Evolutionary conservation across 352 stramenopile species (phyloP), one percentile per base, ranked within the genome.

Genomic region (Phytophthora europaea): DNA sequence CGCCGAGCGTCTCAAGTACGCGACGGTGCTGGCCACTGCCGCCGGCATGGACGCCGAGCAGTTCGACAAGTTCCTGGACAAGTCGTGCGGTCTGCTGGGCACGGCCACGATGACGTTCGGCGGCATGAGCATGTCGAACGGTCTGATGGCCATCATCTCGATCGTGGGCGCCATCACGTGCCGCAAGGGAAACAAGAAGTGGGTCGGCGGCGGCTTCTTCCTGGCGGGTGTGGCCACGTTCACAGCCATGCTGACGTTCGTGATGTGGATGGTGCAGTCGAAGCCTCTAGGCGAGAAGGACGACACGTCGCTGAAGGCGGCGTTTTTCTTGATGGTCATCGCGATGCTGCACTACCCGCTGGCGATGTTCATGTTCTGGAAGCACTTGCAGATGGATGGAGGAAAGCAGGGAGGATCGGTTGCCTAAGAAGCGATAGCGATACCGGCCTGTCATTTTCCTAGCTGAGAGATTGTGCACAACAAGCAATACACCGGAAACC

Each of bases 241-340:
- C 10, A 67, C 59, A 18, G 70, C 70, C 26, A 61, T 68, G 58
- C 43, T 77, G 53, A 64, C 70, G 59, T 60, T 73, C 28, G 47
- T 86, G 31, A 55, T 85, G 55, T 93, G 85, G 85, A 40, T 87
- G 20, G 61, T 73, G 8, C 85, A 93, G 72, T 58, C 77, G 28
- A 67, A 76, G 36, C 65, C 82, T 51, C 72, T 93, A 64, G 73
- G 77, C 40, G 83, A 91, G 70, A 76, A 81, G 16, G 82, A 90
- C 79, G 81, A 90, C 60, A 76, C 85, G 38, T 79, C 68, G 34
- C 62, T 88, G 56, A 84, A 81, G 47, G 79, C 72, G n/a, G 80
- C 79, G 50, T 91, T 90, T 68, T 76, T 91, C n/a, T 43, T 91
- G 20, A 90, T 82, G 67, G 75, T 93, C 20, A 72, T 91, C 36